phyloP scores from a whole-genome alignment of 2,329 filamentous ascomycete species.

The Neofusicoccum sp. region DNA sequence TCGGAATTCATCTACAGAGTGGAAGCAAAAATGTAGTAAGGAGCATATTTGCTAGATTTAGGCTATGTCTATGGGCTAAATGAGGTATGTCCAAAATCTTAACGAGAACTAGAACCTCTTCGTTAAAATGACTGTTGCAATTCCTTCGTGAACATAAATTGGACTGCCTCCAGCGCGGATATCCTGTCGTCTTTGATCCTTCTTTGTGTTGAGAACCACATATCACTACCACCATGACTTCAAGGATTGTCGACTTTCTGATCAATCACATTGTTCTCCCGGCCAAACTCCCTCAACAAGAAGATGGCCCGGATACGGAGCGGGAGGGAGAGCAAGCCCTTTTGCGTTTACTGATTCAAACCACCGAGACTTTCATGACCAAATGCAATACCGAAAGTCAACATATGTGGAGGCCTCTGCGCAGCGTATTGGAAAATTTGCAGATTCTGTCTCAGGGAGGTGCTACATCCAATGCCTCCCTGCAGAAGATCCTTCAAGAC shows the following conservation, averaged over 20 bases:
- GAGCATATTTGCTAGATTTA: too few species aligned
- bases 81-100: too few species aligned
- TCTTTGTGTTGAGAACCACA: too few species aligned
- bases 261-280: slow-evolving; percentile 52
- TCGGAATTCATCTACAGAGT: too few species aligned
- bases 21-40: too few species aligned
- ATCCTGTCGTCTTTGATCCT: too few species aligned
- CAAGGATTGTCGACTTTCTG: slow-evolving; percentile 29
- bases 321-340: background rate
- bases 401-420: background rate
- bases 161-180: too few species aligned
- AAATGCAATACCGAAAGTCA: background rate
- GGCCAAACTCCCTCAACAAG: slow-evolving; percentile 44
- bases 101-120: too few species aligned
- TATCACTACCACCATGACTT: too few species aligned
- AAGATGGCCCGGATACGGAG: slow-evolving; percentile 24
- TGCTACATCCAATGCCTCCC: background rate
- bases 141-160: too few species aligned
- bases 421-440: background rate
- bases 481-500: background rate
- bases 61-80: too few species aligned
- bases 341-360: background rate
- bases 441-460: background rate
- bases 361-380: background rate
- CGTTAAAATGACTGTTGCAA: too few species aligned